Evolutionary conservation across 805 yeast species (phyloP), one percentile per base, ranked within the genome.

Genomic region (Candida caryicola): DNA sequence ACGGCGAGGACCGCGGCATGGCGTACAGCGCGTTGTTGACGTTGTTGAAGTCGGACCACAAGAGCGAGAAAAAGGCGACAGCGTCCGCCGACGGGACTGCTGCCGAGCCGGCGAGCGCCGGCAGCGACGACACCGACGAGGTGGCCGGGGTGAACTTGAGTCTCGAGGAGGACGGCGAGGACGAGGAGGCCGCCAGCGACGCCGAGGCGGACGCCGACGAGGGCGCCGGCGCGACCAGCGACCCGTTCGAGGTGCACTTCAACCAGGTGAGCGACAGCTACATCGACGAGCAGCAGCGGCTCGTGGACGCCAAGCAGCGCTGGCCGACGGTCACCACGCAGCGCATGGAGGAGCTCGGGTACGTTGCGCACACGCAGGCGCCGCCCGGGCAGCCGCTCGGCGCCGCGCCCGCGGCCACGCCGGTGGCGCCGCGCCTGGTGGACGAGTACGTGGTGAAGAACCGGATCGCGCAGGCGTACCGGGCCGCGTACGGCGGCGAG

Each of bases 161-260:
- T 2, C 56, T 42, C 28, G 51, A 47, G 8, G 49, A 40, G 2
- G 59, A 48, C 7, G 57, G 41, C 6, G 58, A 47, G 0, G 55
- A 47, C 0, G 62, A 50, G 3, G 55, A 41, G 4, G 57, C 39
- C 4, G 56, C 45, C 6, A 52, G 46, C 2, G 47, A 39, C 4
- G 57, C 29, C 2, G 52, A 35, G 19, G 61, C 46, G 23, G 62
- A 49, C 4, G 71, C 54, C 5, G 71, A 63, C 9, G 72, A 64
- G 17, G 59, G 60, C 33, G 71, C 64, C 13, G 69, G 60, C 4
- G 68, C 64, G 33, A 37, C 47, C 8, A 55, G 60, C 5, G 96
- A 91, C 61, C 86, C 95, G 0, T 89, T 85, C 50, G 85, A 85
- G 44, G 53, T 62, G 9, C 98, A 90, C 57, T 90, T 84, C 59